Evolutionary conservation across 768 basidiomycete species (phyloP).

Genomic region (Fomitopsis pulvina): DNA sequence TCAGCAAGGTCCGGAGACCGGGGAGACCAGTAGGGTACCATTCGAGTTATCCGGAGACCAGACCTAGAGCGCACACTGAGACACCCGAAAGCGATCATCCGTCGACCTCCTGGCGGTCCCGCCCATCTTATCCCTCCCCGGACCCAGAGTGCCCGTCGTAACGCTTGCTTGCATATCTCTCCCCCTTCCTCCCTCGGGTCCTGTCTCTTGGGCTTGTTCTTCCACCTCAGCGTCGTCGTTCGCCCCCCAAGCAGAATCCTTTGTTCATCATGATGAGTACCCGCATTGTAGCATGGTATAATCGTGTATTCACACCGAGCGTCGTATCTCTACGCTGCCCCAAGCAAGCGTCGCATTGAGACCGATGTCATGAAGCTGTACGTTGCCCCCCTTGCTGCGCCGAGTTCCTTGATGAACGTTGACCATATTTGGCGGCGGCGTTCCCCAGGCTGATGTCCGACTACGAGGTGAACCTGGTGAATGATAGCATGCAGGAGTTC

Average conservation of each 20-base stretch:
- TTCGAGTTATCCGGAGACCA: background rate
- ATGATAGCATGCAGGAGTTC: conserved; percentile 99
- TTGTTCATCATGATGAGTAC: conserved; percentile 54
- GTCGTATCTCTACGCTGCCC: conserved; percentile 53
- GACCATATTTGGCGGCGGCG: background rate
- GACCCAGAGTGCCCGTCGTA: background rate
- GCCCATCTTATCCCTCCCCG: background rate
- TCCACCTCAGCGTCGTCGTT: background rate
- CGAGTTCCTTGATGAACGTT: background rate
- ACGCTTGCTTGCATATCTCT: background rate
- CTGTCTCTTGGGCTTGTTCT: background rate
- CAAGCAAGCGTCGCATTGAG: conserved; percentile 89
- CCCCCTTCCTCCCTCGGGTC: background rate
- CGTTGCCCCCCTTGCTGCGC: conserved; percentile 18
- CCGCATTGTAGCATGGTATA: background rate
- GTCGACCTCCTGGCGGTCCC: background rate
- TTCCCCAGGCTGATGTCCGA: conserved; percentile 87
- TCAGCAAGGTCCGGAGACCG: too few relatives aligned
- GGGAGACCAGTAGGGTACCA: background rate
- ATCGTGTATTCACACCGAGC: conserved; percentile 23
- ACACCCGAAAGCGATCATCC: background rate
- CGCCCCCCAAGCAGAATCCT: background rate
- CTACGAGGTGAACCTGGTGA: conserved; percentile 95
- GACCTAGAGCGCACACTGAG: background rate
- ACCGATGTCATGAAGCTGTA: conserved; percentile 99